Conservation (phyloP, 192 early-diverging fungal genomes). For the Thoreauomyces humboldtii region DNA sequence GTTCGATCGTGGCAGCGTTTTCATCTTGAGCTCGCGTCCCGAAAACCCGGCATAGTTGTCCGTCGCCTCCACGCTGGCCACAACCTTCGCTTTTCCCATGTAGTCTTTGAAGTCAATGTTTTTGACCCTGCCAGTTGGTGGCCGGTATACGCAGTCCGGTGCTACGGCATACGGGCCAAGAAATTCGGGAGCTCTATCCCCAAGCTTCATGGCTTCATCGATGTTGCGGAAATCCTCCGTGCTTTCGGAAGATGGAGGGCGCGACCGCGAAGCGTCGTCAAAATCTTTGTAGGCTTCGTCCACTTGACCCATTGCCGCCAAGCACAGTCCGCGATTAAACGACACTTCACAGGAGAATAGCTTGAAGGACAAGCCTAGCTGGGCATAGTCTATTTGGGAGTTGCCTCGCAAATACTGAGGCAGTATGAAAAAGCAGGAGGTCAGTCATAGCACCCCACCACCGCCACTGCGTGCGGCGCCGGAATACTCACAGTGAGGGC, state of each 20-base stretch:
- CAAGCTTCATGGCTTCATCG: slow-evolving; percentile 44
- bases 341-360: slow-evolving; percentile 84
- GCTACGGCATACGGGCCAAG: slow-evolving; percentile 58
- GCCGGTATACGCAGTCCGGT: slow-evolving; percentile 75
- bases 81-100: slow-evolving; percentile 76
- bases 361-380: slow-evolving; percentile 88
- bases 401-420: slow-evolving; percentile 59
- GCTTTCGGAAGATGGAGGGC: neutral
- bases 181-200: slow-evolving; percentile 31
- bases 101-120: slow-evolving; percentile 78
- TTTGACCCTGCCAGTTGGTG: slow-evolving; percentile 80
- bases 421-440: too few species aligned
- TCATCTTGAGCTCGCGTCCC: slow-evolving; percentile 47
- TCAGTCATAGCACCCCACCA: too few species aligned
- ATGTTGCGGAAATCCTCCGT: slow-evolving; percentile 33
- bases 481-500: slow-evolving; percentile 70
- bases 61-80: slow-evolving; percentile 67
- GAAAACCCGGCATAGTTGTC: slow-evolving; percentile 66
- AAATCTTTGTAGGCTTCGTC: slow-evolving; percentile 72
- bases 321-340: slow-evolving; percentile 88
- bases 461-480: too few species aligned
- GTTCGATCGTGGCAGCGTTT: slow-evolving; percentile 15
- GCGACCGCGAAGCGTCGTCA: slow-evolving; percentile 48
- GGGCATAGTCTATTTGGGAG: slow-evolving; percentile 89
- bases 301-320: slow-evolving; percentile 70